Conservation (phyloP, 2,329 filamentous ascomycete species). For the Helicocarpus griseus region DNA sequence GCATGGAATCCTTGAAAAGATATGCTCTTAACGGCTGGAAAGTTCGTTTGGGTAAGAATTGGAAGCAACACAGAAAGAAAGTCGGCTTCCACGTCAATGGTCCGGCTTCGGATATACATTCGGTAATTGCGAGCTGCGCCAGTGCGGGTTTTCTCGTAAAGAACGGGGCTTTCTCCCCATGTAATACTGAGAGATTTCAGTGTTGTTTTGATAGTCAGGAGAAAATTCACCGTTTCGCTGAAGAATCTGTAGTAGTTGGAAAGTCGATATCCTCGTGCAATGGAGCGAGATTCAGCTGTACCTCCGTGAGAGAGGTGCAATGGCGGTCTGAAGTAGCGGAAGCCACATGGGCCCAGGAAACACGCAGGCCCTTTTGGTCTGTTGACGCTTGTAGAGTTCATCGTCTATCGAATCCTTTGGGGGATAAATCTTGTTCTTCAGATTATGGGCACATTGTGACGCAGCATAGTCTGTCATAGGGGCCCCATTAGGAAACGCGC, state of each 20-base stretch:
- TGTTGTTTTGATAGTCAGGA: neutral
- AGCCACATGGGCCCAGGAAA: conserved; percentile 8
- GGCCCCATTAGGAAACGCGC: conserved; percentile 4
- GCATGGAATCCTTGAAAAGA: neutral
- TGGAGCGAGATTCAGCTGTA: conserved; percentile 5
- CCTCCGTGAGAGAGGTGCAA: conserved; percentile 5
- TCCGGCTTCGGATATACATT: neutral
- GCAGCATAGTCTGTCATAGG: neutral
- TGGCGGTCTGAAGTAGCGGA: neutral
- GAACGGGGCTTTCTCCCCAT: neutral
- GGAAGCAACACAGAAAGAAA: neutral
- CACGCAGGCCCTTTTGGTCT: neutral
- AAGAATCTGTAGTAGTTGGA: conserved; percentile 4
- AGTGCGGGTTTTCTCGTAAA: neutral
- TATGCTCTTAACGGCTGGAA: neutral
- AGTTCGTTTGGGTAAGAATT: neutral
- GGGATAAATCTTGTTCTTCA: neutral
- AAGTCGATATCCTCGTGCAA: neutral
- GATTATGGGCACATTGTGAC: neutral
- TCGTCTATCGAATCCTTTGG: neutral
- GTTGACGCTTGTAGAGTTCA: conserved; percentile 7
- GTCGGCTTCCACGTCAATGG: neutral
- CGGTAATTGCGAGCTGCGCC: neutral
- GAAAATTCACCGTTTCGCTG: neutral
- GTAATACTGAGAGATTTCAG: conserved; percentile 5